Evolutionary conservation across 2,329 filamentous ascomycete genomes (phyloP), one percentile per base, ranked within the genome.

Genomic region (Chaetomiaceae sp.): DNA sequence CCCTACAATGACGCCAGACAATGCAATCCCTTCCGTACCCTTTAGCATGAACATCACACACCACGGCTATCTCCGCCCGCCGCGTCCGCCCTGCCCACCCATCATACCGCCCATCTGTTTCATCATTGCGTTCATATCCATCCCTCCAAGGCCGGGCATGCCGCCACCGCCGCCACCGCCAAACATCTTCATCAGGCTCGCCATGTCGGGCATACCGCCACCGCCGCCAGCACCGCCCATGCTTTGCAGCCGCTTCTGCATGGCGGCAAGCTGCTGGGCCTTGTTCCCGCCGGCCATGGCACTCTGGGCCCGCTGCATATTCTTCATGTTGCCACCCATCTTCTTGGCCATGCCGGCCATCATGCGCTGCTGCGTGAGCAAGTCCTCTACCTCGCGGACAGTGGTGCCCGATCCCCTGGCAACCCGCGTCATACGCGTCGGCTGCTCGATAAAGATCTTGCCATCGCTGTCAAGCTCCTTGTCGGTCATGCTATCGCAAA

Each of bases 261-360:
- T 95, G 2, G 94, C 92, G 0, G 91, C 91, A 73, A 97, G 81
- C 71, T 97, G 92, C 68, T 96, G 90, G 29, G 89, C 82, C 71
- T 94, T 92, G 73, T 96, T 96, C 27, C 85, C 88, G 40, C 91
- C 90, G 25, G 86, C 89, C 85, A 96, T 90, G 58, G 89, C 89
- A 51, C 87, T 87, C 71, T 97, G 91, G 0, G 91, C 91, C 47
- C 86, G 85, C 69, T 96, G 90, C 86, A 97, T 95, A 68, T 96
- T 95, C 75, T 94, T 94, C 87, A 96, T 95, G 68, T 89, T 91
- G 34, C 91, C 91, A 53, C 94, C 92, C 84, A 99, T 95, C 75
- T 95, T 95, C 84, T 97, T 99, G 44, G 94, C 94, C 90, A 99
- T 96, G 54, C 89, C 89, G 0, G 90, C 89, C 94, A 99, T 99